phyloP scores from a whole-genome alignment of 1,284 basidiomycete genomes.

The Marasmius fiardii region DNA sequence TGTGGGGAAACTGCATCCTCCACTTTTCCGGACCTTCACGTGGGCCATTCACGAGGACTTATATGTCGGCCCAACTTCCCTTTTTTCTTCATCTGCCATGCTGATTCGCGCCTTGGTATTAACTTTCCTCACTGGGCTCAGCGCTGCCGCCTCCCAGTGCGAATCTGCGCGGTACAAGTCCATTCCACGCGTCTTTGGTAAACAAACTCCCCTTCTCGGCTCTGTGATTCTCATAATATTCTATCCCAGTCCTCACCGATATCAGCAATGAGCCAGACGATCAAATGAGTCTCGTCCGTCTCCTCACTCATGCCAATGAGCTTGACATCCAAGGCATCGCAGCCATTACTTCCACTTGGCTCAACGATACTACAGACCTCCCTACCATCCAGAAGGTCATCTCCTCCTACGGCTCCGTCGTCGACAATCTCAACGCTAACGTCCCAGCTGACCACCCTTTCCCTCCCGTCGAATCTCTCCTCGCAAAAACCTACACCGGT shows the following conservation, averaged over 20 bases:
- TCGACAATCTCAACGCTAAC: slow-evolving; percentile 7
- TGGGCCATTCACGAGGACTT: too few relatives aligned
- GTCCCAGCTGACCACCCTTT: background rate
- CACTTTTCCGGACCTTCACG: too few relatives aligned
- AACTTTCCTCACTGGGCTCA: too few relatives aligned
- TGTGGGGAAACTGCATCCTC: too few relatives aligned
- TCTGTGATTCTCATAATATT: too few relatives aligned
- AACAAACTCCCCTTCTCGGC: too few relatives aligned
- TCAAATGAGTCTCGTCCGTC: slow-evolving; percentile 1
- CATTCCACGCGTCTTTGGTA: too few relatives aligned
- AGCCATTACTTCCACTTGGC: slow-evolving; percentile 6
- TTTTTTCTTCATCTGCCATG: too few relatives aligned
- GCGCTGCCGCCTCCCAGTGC: too few relatives aligned
- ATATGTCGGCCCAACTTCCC: too few relatives aligned
- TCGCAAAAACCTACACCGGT: slow-evolving; percentile 1
- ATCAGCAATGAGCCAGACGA: background rate
- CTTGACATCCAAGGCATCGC: slow-evolving; percentile 4
- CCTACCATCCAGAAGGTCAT: slow-evolving; percentile 5
- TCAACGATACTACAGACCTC: background rate
- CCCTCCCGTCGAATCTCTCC: slow-evolving; percentile 1
- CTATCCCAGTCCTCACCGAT: background rate
- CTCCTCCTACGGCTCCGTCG: slow-evolving; percentile 5
- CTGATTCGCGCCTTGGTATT: too few relatives aligned
- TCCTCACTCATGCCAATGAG: slow-evolving; percentile 3
- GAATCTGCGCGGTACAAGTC: too few relatives aligned